Percentiles rank a stretch among this genome's conserved stretches.
Conservation (phyloP, 2,329 filamentous ascomycete genomes). For the Penicillium sp. region DNA sequence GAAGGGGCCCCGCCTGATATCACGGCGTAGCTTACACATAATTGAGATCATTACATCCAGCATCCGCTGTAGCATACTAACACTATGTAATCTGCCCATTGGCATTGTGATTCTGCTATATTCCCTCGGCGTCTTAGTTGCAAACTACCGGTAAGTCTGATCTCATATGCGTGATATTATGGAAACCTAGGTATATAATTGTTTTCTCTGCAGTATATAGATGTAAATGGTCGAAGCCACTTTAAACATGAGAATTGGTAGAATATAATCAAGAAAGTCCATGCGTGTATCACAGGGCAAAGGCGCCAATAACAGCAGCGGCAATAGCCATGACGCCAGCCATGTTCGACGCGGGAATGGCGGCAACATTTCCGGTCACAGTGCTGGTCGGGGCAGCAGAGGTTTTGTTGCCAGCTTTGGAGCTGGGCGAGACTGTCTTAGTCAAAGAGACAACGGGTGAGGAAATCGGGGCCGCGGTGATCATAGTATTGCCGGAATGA, state of each 20-base stretch:
- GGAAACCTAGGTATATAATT: background rate
- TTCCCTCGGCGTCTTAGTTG: too few species aligned
- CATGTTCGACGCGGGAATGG: conserved; percentile 4
- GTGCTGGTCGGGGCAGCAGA: conserved; percentile 7
- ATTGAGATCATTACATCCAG: too few species aligned
- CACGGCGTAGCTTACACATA: too few species aligned
- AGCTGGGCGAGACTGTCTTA: conserved; percentile 6
- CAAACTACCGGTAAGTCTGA: too few species aligned
- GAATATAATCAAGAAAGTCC: background rate
- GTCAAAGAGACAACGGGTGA: conserved; percentile 9
- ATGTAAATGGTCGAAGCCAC: background rate
- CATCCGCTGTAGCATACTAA: too few species aligned
- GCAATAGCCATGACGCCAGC: conserved; percentile 11
- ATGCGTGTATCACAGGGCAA: conserved; percentile 12
- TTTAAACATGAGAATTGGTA: background rate
- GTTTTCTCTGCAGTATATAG: background rate
- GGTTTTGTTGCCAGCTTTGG: conserved; percentile 1
- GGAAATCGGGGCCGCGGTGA: conserved; percentile 7
- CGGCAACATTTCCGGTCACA: conserved; percentile 11
- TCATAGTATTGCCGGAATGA: conserved; percentile 2
- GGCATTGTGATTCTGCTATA: too few species aligned
- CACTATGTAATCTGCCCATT: too few species aligned
- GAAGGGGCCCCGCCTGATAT: too few species aligned
- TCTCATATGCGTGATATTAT: background rate
- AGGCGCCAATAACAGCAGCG: conserved; percentile 11